Evolutionary conservation across 352 stramenopile species (phyloP).

Genomic region (Pythium sp.): DNA sequence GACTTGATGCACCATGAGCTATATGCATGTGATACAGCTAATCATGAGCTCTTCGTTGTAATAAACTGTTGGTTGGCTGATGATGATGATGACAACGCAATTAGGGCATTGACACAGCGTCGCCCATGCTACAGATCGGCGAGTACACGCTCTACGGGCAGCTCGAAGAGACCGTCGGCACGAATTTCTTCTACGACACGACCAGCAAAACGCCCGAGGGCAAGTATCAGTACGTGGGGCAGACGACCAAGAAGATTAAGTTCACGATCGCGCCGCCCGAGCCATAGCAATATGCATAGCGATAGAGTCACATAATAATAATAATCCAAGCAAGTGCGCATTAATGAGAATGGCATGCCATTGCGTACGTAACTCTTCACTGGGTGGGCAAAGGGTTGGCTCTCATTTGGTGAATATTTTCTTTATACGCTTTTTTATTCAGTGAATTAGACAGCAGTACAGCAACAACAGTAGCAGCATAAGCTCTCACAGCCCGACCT

Average conservation of each 20-base stretch:
- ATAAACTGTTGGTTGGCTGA: neutral
- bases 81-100: neutral
- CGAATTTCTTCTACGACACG: constrained; percentile 80
- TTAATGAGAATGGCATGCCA: neutral
- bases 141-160: constrained; percentile 69
- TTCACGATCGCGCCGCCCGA: constrained; percentile 77
- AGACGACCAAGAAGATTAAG: constrained; percentile 78
- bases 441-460: neutral
- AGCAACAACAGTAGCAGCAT: neutral
- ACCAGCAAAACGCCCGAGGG: constrained; percentile 36
- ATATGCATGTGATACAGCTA: neutral
- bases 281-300: constrained; percentile 17
- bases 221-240: constrained; percentile 55
- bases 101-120: constrained; percentile 66
- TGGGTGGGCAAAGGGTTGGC: neutral
- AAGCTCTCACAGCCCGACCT: neutral
- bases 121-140: constrained; percentile 63
- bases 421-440: constrained; percentile 2
- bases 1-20: neutral
- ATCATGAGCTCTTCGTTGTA: neutral
- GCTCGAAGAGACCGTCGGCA: constrained; percentile 73
- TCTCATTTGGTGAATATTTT: constrained; percentile 10
- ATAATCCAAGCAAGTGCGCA: neutral
- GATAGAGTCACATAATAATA: neutral
- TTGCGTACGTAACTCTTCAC: neutral